Evolutionary conservation across 1,139 yeast genomes (phyloP).

Genomic region (Zhuliangozyma parablackwelliae): DNA sequence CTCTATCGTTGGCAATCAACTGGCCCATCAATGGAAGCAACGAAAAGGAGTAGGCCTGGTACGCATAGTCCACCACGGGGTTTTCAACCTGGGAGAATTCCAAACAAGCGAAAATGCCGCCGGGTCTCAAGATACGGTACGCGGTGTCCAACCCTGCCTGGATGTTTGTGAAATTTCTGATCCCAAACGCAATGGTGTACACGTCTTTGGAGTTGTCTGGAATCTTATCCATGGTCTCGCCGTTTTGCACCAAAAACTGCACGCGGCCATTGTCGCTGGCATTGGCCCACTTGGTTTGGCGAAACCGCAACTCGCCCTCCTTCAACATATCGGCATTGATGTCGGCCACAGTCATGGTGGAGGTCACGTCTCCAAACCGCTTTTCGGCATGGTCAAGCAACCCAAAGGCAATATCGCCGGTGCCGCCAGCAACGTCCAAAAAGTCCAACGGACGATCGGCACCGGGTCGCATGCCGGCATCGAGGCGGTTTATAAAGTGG

Average conservation of each 20-base stretch:
- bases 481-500: slow-evolving; percentile 81
- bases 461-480: slow-evolving; percentile 92
- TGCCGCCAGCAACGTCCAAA: slow-evolving; percentile 97
- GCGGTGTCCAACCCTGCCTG: slow-evolving; percentile 94
- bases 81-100: slow-evolving; percentile 92
- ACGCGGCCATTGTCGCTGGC: slow-evolving; percentile 61
- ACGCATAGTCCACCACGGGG: slow-evolving; percentile 65
- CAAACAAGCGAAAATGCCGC: slow-evolving; percentile 95
- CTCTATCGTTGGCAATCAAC: slow-evolving; percentile 89
- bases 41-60: slow-evolving; percentile 86
- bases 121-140: slow-evolving; percentile 85
- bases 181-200: slow-evolving; percentile 95
- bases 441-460: slow-evolving; percentile 73
- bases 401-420: slow-evolving; percentile 97
- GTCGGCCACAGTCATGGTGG: slow-evolving; percentile 89
- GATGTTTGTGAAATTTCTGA: slow-evolving; percentile 90
- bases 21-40: slow-evolving; percentile 94
- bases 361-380: slow-evolving; percentile 67
- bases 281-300: slow-evolving; percentile 42
- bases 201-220: slow-evolving; percentile 88
- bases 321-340: slow-evolving; percentile 93
- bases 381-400: slow-evolving; percentile 84
- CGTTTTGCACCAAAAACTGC: slow-evolving; percentile 82
- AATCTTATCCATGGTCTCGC: slow-evolving; percentile 81
- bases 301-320: slow-evolving; percentile 81